Base-by-base conservation (phyloP, 2,329 filamentous ascomycete species). In the Ophiostoma sp. region DNA sequence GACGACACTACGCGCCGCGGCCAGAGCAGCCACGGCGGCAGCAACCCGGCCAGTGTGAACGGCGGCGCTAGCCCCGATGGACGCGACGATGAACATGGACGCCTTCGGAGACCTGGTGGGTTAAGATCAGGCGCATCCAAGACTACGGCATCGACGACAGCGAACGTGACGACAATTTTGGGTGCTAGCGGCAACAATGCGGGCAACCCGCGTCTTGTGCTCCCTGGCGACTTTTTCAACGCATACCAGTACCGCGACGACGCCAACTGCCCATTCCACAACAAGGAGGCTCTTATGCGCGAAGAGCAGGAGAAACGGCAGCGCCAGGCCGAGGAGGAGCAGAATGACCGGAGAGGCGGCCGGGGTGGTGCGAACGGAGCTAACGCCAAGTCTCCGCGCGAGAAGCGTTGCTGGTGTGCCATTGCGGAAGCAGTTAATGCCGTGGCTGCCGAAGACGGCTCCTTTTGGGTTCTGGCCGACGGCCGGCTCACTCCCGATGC, bases 181-280 rank as follows among this genome's bases (percentile, higher is more conserved):
- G 76, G 76, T 19, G 76, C 74, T 12, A 69, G 72, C 42, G 76
- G 75, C 57, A 73, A 77, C 72, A 75, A 61, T 15, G 39, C 69
- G 1, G 76, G 76, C 50, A 74, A 72, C n/a, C 72, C 76, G 22
- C 73, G 75, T 2, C 81, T 81, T 68, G 80, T 83, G 4, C 77
- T 88, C 4, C 85, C 87, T 0, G 86, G 87, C 25, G 86, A 88
- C 75, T 86, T 87, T 50, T 79, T 89, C 7, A 81, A 77, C 42
- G 75, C 78, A 7, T 78, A 81, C 42, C 69, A 70, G 11, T 77
- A 77, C 73, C 78, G 78, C 5, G 76, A 78, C 9, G 77, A 79
- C 28, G 77, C 74, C 2, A 77, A 78, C 68, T 79, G 78, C 15
- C 74, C 73, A 1, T 71, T 71, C 48, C 74, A 76, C 70, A 71